phyloP scores from a whole-genome alignment of 768 basidiomycete species.

The Steccherinum ochraceum region DNA sequence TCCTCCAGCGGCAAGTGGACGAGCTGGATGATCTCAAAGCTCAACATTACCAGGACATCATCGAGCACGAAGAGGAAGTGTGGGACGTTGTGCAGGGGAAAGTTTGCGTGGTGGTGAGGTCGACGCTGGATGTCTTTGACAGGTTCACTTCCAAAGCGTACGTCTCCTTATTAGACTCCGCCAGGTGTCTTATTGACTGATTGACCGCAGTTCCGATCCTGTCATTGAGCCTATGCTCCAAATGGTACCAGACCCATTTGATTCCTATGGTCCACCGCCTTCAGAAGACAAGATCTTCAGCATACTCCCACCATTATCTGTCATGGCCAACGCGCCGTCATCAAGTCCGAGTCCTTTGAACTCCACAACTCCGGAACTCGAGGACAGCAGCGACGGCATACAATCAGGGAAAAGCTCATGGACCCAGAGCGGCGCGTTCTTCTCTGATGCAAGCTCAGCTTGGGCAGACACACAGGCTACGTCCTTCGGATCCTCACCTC shows the following conservation, averaged over 20 bases:
- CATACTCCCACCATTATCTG: constrained; percentile 80
- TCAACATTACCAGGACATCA: constrained; percentile 80
- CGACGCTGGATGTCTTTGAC: constrained; percentile 90
- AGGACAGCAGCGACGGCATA: constrained; percentile 18
- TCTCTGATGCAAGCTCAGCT: constrained; percentile 33
- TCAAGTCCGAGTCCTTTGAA: constrained; percentile 56
- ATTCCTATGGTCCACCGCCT: constrained; percentile 83
- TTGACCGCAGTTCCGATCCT: constrained; percentile 63
- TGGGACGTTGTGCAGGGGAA: constrained; percentile 90
- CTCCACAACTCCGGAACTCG: constrained; percentile 32
- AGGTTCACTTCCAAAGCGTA: constrained; percentile 82
- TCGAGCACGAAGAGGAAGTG: constrained; percentile 92
- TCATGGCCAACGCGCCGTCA: constrained; percentile 60
- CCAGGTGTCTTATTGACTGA: background rate
- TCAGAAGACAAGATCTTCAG: constrained; percentile 90
- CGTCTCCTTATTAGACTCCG: constrained; percentile 23
- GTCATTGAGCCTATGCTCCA: constrained; percentile 88
- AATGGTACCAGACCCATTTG: constrained; percentile 88
- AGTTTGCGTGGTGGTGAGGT: constrained; percentile 81
- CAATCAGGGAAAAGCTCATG: constrained; percentile 29
- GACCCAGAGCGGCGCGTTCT: constrained; percentile 41
- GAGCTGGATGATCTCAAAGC: constrained; percentile 84
- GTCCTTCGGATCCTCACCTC: constrained; percentile 8
- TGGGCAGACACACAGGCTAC: constrained; percentile 22
- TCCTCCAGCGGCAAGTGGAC: constrained; percentile 85